Evolutionary conservation across 2,329 filamentous ascomycete species (phyloP).

Genomic region (Fusarium keratoplasticum): DNA sequence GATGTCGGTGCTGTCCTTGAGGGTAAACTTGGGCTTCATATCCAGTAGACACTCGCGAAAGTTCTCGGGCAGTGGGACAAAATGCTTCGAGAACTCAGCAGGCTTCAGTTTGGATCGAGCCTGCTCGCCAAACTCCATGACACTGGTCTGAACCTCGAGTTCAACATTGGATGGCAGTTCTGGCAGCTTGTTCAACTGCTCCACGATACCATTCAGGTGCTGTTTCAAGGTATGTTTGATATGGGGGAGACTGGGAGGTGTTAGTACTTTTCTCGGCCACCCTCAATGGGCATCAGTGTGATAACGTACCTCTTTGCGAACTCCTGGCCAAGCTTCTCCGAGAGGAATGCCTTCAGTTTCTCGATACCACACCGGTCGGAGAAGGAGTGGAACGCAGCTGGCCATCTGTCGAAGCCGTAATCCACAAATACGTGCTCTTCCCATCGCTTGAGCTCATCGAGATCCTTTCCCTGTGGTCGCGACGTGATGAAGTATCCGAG

Average conservation of each 20-base stretch:
- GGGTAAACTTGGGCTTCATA: conserved; percentile 60
- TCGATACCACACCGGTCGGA: conserved; percentile 64
- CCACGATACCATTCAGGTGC: conserved; percentile 63
- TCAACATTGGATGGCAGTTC: conserved; percentile 76
- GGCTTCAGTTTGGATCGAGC: conserved; percentile 61
- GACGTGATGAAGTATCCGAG: conserved; percentile 86
- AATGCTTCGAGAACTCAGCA: conserved; percentile 57
- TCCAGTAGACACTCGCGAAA: conserved; percentile 63
- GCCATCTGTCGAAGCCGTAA: conserved; percentile 57
- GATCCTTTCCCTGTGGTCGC: conserved; percentile 67
- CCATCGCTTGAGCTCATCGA: conserved; percentile 64
- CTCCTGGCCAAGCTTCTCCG: conserved; percentile 63
- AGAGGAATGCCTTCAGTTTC: conserved; percentile 64
- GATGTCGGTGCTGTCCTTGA: conserved; percentile 53
- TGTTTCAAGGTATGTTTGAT: conserved; percentile 64
- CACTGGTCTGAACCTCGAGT: conserved; percentile 70
- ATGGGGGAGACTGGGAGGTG: conserved; percentile 58
- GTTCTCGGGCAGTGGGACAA: conserved; percentile 60
- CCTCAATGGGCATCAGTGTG: conserved; percentile 3
- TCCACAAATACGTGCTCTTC: conserved; percentile 65
- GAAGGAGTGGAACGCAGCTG: conserved; percentile 59
- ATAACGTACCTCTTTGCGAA: conserved; percentile 62
- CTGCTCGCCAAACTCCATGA: conserved; percentile 67
- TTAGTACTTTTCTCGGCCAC: conserved; percentile 10
- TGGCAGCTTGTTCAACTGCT: conserved; percentile 68